Conservation (phyloP, 345 rosid genomes). For the Durio zibethinus region DNA sequence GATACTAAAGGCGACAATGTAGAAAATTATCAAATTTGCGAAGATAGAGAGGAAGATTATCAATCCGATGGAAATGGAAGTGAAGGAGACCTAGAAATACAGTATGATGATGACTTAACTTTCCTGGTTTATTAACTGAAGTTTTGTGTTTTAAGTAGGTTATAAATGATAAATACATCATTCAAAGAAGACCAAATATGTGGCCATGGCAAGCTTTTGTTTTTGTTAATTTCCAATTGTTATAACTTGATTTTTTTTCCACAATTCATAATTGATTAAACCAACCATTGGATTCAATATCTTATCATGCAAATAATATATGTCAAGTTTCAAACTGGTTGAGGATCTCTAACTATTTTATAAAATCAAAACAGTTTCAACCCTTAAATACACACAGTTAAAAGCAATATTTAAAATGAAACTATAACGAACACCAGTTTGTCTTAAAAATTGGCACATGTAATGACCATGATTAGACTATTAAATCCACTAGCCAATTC, state of each 20-base stretch:
- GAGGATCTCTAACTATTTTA: not conserved
- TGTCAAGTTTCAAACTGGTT: not conserved
- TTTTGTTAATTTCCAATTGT: not conserved
- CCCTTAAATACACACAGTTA: not conserved
- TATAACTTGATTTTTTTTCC: not conserved
- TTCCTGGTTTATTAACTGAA: not conserved
- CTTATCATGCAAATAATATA: not conserved
- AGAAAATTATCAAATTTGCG: not conserved
- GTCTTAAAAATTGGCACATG: not conserved
- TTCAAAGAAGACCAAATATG: not conserved
- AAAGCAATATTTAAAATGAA: not conserved
- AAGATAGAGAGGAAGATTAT: not conserved
- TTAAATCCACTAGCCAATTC: not conserved
- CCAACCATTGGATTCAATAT: not conserved
- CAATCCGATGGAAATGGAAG: not conserved
- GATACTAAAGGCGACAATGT: not conserved
- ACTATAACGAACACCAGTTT: not conserved
- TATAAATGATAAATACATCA: not conserved
- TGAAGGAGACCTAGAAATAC: not conserved
- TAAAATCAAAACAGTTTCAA: not conserved
- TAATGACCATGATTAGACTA: not conserved
- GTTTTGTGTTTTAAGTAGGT: not conserved
- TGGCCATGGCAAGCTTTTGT: not conserved
- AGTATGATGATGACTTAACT: not conserved
- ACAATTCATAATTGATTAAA: not conserved